These are phyloP conservation scores for Iris pallida DNA, from an alignment of 116 monocot genomes.

Conservation along the genomic window DNA sequence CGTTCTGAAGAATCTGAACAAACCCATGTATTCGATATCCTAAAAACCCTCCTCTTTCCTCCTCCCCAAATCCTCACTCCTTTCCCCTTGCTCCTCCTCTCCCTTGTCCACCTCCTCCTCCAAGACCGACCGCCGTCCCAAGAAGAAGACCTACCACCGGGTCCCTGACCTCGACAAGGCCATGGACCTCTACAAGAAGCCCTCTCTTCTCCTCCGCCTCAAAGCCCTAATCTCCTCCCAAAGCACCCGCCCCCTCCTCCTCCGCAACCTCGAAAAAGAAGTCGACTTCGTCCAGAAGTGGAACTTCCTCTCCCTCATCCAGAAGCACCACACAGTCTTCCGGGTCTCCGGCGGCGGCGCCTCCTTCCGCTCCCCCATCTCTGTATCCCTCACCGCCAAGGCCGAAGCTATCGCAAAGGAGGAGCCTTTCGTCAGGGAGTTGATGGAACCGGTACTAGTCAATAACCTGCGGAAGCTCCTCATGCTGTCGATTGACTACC, in stretches of 20 bases:
- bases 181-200: conserved; percentile 68
- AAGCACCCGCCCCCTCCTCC: conserved; percentile 35
- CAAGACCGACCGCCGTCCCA: no score
- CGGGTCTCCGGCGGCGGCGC: conserved; percentile 57
- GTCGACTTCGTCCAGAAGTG: conserved; percentile 73
- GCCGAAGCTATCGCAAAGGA: conserved; percentile 33
- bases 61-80: no score
- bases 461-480: conserved; percentile 50
- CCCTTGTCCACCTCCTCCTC: no score
- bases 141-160: no score
- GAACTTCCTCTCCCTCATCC: conserved; percentile 50
- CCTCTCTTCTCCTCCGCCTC: conserved; percentile 51
- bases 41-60: no score
- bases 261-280: conserved; percentile 76
- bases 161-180: conserved; percentile 56
- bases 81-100: no score
- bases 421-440: conserved; percentile 28
- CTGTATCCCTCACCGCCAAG: conserved; percentile 47
- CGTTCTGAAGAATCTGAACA: conserved; percentile 48
- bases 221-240: conserved; percentile 31
- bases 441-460: conserved; percentile 70
- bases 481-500: conserved; percentile 49
- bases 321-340: conserved; percentile 55
- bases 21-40: conserved; percentile 39
- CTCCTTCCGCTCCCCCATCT: conserved; percentile 26